Conservation (phyloP, 2,329 filamentous ascomycete genomes). For the Cladosporium velox region DNA sequence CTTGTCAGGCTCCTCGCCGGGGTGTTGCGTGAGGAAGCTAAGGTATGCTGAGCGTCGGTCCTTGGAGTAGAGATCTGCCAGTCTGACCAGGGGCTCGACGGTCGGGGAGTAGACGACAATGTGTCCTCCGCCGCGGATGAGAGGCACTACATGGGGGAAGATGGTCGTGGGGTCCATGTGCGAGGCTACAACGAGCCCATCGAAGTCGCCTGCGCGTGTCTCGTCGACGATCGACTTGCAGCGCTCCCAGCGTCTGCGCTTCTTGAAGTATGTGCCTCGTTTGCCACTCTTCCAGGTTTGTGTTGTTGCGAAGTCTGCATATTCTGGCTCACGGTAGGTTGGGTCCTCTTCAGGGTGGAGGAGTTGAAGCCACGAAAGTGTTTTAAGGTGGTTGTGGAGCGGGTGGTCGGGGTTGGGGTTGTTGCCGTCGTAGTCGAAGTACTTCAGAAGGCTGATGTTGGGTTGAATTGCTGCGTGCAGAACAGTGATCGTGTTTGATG, state of each 20-base stretch:
- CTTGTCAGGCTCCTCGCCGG: slow-evolving; percentile 38
- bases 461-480: slow-evolving; percentile 82
- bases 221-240: slow-evolving; percentile 72
- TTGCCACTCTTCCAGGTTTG: slow-evolving; percentile 76
- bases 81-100: slow-evolving; percentile 73
- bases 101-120: slow-evolving; percentile 83
- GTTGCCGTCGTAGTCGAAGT: slow-evolving; percentile 82
- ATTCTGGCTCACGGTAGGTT: slow-evolving; percentile 69
- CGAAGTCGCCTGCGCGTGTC: slow-evolving; percentile 73
- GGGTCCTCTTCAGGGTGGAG: slow-evolving; percentile 74
- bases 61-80: slow-evolving; percentile 84
- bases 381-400: slow-evolving; percentile 76
- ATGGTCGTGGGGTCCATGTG: slow-evolving; percentile 79
- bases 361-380: slow-evolving; percentile 89
- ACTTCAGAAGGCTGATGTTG: slow-evolving; percentile 82
- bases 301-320: slow-evolving; percentile 62
- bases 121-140: slow-evolving; percentile 79
- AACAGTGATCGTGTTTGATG: slow-evolving; percentile 75
- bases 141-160: slow-evolving; percentile 72
- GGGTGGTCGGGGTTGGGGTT: slow-evolving; percentile 67
- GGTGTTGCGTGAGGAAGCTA: slow-evolving; percentile 40
- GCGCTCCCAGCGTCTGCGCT: slow-evolving; percentile 78
- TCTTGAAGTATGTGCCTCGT: slow-evolving; percentile 82
- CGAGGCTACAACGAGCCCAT: slow-evolving; percentile 79
- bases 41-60: slow-evolving; percentile 76